These are phyloP conservation scores for Pythium dissotocum DNA, from an alignment of 352 stramenopile genomes.

Conservation along the genomic window DNA sequence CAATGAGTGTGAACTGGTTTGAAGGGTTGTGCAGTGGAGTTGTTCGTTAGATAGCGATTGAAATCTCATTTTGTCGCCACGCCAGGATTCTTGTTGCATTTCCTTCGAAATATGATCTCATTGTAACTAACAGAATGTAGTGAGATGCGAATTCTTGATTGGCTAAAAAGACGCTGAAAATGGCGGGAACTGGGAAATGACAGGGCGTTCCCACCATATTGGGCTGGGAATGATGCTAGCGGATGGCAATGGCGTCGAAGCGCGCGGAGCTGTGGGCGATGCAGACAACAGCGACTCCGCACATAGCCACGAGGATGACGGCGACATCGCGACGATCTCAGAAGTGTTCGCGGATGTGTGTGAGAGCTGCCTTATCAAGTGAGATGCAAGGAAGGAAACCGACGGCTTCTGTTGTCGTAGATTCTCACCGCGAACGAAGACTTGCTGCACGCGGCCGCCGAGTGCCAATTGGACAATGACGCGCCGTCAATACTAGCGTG, in stretches of 20 bases:
- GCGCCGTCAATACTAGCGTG: slow-evolving; percentile 54
- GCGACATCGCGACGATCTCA: slow-evolving; percentile 53
- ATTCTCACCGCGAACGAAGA: slow-evolving; percentile 81
- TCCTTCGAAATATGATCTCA: slow-evolving; percentile 3
- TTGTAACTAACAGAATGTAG: slow-evolving; percentile 9
- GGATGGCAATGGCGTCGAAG: slow-evolving; percentile 5
- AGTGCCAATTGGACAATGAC: slow-evolving; percentile 62
- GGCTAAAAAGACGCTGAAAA: slow-evolving; percentile 19
- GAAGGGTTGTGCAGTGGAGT: no score
- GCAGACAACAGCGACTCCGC: slow-evolving; percentile 13
- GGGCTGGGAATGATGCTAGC: neutral
- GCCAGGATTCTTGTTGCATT: no score
- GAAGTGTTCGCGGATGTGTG: slow-evolving; percentile 71
- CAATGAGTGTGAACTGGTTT: neutral
- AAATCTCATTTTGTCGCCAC: no score
- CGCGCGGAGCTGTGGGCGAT: slow-evolving; percentile 5
- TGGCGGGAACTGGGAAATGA: slow-evolving; percentile 26
- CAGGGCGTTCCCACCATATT: slow-evolving; percentile 17
- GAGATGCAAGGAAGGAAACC: neutral
- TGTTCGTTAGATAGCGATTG: no score
- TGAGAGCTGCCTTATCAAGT: neutral
- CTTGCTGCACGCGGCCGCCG: slow-evolving; percentile 55
- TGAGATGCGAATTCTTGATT: slow-evolving; percentile 13
- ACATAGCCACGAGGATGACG: slow-evolving; percentile 28
- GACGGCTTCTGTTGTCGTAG: slow-evolving; percentile 27